These are phyloP conservation scores for Teratosphaeria destructans DNA, from an alignment of 2,329 filamentous ascomycete species.

Conservation along the genomic window DNA sequence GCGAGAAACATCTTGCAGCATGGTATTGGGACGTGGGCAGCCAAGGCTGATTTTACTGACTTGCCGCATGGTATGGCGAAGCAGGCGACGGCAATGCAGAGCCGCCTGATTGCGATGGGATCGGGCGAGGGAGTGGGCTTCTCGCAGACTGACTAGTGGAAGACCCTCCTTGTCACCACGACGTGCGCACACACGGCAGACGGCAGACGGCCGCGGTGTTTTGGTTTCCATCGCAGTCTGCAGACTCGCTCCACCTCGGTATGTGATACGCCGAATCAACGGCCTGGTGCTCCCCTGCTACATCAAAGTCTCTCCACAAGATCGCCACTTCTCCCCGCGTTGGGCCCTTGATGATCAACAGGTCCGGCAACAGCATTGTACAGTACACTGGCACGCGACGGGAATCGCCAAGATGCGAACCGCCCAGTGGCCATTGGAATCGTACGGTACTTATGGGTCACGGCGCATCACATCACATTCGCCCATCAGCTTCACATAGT, in stretches of 20 bases:
- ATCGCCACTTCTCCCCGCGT: background rate
- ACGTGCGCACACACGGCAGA: no score
- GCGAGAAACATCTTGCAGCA: slow-evolving; percentile 68
- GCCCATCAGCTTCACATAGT: background rate
- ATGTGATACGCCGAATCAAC: background rate
- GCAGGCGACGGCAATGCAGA: slow-evolving; percentile 54
- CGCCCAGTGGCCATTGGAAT: background rate
- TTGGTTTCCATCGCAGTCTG: background rate
- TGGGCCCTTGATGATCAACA: background rate
- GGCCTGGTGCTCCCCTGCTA: background rate
- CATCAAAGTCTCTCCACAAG: background rate
- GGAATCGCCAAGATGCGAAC: background rate
- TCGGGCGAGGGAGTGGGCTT: slow-evolving; percentile 53
- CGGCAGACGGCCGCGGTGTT: no score
- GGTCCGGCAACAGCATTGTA: background rate
- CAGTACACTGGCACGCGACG: no score
- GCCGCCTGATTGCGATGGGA: slow-evolving; percentile 52
- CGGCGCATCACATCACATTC: background rate
- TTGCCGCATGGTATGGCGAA: slow-evolving; percentile 30
- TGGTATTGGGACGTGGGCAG: slow-evolving; percentile 58
- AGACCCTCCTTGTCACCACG: no score
- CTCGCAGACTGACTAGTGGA: slow-evolving; percentile 43
- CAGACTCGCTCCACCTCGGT: background rate
- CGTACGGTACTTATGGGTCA: background rate
- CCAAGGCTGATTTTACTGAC: slow-evolving; percentile 44